A percentile compares a stretch with the other conserved stretches of the same genome.
Evolutionary conservation across 179 eudicot species (phyloP).

Genomic region (Beta corolliflora): DNA sequence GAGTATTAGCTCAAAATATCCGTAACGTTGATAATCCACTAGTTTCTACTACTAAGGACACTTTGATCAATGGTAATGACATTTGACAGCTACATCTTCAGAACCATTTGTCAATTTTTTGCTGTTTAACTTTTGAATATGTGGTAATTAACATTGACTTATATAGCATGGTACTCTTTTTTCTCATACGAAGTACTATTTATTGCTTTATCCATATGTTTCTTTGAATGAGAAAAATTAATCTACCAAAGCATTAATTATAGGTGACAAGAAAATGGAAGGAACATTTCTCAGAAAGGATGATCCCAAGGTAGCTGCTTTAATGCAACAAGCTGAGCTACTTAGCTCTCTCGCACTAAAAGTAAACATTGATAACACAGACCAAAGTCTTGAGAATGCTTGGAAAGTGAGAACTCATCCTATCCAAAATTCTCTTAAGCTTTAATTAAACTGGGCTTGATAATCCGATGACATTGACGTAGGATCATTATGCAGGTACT

Average conservation of each 20-base stretch:
- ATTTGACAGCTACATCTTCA: conserved; percentile 25
- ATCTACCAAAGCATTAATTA: conserved; percentile 1
- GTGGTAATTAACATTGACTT: conserved; percentile 25
- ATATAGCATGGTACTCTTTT: conserved; percentile 12
- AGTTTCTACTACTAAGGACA: conserved; percentile 34
- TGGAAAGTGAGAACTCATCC: conserved; percentile 69
- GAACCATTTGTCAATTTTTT: conserved; percentile 20
- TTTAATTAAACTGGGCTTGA: background rate
- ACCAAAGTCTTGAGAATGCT: conserved; percentile 85
- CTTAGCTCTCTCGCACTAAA: conserved; percentile 90
- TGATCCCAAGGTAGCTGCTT: conserved; percentile 81
- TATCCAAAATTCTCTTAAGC: background rate
- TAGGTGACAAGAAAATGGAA: conserved; percentile 44
- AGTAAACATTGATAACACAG: conserved; percentile 77
- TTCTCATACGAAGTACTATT: conserved; percentile 9
- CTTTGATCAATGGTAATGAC: conserved; percentile 49
- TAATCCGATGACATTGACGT: conserved; percentile 7
- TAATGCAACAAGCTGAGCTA: conserved; percentile 93
- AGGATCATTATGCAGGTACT: conserved; percentile 51
- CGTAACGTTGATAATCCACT: conserved; percentile 33
- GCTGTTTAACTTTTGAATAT: conserved; percentile 31
- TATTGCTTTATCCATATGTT: conserved; percentile 11
- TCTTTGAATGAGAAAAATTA: background rate
- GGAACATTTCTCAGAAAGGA: conserved; percentile 80
- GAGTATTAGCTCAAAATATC: conserved; percentile 61